Conservation (phyloP, 140 eudicot genomes). For the Ambrosia hybrid region DNA sequence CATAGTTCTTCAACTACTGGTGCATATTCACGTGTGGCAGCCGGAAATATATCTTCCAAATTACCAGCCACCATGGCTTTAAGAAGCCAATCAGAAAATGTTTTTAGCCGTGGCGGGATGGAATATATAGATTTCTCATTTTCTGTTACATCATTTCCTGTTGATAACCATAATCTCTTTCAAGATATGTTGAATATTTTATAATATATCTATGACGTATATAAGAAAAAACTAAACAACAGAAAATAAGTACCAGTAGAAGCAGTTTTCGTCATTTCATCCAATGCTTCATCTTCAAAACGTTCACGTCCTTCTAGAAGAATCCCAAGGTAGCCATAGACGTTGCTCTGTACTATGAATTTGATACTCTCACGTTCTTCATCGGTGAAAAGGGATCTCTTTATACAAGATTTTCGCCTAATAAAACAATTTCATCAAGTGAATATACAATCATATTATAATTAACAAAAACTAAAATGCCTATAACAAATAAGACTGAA, state of each 20-base stretch:
- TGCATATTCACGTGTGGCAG: slow-evolving; percentile 95
- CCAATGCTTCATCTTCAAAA: slow-evolving; percentile 85
- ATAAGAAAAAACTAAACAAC: not conserved
- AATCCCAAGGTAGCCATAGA: slow-evolving; percentile 80
- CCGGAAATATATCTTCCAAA: slow-evolving; percentile 85
- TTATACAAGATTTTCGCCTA: slow-evolving; percentile 91
- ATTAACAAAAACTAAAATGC: not conserved
- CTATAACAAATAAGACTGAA: too few relatives aligned
- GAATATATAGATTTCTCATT: slow-evolving; percentile 51
- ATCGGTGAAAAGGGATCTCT: slow-evolving; percentile 75
- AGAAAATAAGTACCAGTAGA: slow-evolving; percentile 39
- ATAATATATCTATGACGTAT: too few relatives aligned
- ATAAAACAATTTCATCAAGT: slow-evolving; percentile 17
- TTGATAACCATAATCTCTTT: slow-evolving; percentile 6
- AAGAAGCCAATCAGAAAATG: slow-evolving; percentile 96
- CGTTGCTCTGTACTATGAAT: slow-evolving; percentile 76
- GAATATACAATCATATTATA: not conserved
- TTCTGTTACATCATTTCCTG: slow-evolving; percentile 40
- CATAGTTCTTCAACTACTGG: slow-evolving; percentile 90
- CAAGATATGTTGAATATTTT: too few relatives aligned
- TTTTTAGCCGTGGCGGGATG: slow-evolving; percentile 70
- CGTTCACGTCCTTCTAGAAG: slow-evolving; percentile 98
- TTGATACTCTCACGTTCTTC: slow-evolving; percentile 89
- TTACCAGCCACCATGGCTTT: slow-evolving; percentile 92
- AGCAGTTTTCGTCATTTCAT: slow-evolving; percentile 30